Conservation (phyloP, 2,329 filamentous ascomycete species). For the Verticillium alfalfae region DNA sequence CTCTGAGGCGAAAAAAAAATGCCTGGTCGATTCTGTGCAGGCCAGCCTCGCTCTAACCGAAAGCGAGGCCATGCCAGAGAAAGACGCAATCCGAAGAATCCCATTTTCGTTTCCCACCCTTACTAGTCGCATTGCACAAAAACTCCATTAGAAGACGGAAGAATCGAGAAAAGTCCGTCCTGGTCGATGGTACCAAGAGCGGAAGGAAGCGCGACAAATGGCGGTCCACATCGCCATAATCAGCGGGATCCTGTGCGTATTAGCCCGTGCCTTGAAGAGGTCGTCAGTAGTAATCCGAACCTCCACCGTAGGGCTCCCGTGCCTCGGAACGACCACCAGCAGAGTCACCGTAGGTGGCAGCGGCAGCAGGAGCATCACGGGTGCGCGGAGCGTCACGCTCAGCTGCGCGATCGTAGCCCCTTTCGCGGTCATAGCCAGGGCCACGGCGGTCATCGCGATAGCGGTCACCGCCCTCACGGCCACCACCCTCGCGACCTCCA, state of each 20-base stretch:
- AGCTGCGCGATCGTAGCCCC: constrained; percentile 39
- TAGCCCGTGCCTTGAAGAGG: not conserved
- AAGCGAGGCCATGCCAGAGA: not conserved
- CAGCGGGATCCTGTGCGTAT: constrained; percentile 16
- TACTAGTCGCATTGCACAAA: constrained; percentile 7
- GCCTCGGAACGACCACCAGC: constrained; percentile 27
- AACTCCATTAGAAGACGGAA: not conserved
- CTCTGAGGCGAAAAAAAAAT: not conserved
- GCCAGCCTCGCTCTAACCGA: not conserved
- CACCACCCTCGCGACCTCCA: constrained; percentile 37
- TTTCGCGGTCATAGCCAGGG: constrained; percentile 41
- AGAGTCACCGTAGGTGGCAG: constrained; percentile 31
- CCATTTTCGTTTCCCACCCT: constrained; percentile 10
- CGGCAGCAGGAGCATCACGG: constrained; percentile 29
- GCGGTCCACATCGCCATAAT: constrained; percentile 9
- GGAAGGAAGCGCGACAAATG: constrained; percentile 1
- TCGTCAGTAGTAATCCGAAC: constrained; percentile 21
- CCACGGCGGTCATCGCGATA: constrained; percentile 26
- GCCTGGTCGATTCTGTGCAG: not conserved
- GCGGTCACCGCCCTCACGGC: constrained; percentile 20
- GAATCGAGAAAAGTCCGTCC: constrained; percentile 11
- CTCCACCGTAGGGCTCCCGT: constrained; percentile 35
- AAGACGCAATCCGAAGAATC: constrained; percentile 8
- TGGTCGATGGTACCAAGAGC: constrained; percentile 9
- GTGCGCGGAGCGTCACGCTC: constrained; percentile 34